Evolutionary conservation across 768 basidiomycete species (phyloP).

Genomic region (Neoboletus brunneissimus): DNA sequence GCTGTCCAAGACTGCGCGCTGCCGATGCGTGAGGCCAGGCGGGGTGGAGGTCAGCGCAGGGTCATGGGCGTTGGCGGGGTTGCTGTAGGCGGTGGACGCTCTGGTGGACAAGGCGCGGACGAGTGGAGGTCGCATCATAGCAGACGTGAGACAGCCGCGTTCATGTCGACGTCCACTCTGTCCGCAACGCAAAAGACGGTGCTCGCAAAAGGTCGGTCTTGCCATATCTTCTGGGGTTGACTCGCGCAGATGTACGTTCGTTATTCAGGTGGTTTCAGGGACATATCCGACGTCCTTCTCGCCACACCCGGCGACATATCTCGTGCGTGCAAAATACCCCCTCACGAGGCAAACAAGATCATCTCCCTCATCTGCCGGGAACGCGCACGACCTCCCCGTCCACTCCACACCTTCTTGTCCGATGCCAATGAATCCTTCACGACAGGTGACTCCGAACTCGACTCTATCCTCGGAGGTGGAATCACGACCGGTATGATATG

Average conservation of each 20-base stretch:
- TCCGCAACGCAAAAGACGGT: constrained; percentile 31
- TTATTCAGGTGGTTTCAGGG: constrained; percentile 46
- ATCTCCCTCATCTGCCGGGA: constrained; percentile 49
- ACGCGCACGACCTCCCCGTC: constrained; percentile 36
- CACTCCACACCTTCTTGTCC: constrained; percentile 40
- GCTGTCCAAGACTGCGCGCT: constrained; percentile 52
- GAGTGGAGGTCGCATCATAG: constrained; percentile 18
- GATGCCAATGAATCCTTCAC: constrained; percentile 53
- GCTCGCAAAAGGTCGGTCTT: constrained; percentile 38
- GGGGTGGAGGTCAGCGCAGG: constrained; percentile 57
- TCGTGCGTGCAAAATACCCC: constrained; percentile 51
- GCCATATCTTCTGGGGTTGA: background rate
- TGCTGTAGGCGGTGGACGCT: constrained; percentile 51
- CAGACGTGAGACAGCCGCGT: constrained; percentile 3
- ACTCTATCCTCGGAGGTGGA: constrained; percentile 74
- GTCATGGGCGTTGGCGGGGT: constrained; percentile 34
- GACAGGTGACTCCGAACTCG: constrained; percentile 71
- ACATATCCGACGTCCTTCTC: constrained; percentile 50
- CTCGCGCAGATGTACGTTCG: background rate
- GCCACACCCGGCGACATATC: constrained; percentile 50
- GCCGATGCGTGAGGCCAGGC: constrained; percentile 42
- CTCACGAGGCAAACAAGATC: constrained; percentile 47
- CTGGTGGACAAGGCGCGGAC: constrained; percentile 24
- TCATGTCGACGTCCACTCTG: constrained; percentile 19
- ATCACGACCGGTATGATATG: constrained; percentile 77